These are phyloP conservation scores for Mycena latifolia DNA, from an alignment of 768 basidiomycete genomes.

Conservation along the genomic window DNA sequence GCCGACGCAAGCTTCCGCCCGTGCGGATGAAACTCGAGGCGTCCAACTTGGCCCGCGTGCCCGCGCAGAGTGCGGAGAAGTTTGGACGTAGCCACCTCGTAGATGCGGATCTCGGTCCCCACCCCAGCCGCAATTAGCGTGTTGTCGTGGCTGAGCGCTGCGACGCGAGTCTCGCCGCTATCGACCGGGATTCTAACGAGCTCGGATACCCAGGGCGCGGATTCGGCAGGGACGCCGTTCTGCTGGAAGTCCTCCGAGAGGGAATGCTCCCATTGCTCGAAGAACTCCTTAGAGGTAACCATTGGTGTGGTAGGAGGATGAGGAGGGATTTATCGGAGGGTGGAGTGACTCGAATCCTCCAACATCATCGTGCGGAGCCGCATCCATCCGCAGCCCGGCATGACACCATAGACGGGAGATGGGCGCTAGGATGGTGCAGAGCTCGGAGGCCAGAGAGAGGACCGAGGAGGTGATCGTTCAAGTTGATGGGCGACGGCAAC, in stretches of 20 bases:
- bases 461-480: too few relatives aligned
- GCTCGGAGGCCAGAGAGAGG: too few relatives aligned
- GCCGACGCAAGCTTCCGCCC: constrained; percentile 8
- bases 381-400: too few relatives aligned
- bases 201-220: constrained; percentile 9
- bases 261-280: constrained; percentile 1
- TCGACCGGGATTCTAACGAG: background rate
- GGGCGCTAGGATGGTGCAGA: too few relatives aligned
- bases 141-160: constrained; percentile 5
- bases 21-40: constrained; percentile 16
- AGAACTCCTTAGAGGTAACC: background rate
- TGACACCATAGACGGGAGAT: too few relatives aligned
- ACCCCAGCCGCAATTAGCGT: background rate
- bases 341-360: too few relatives aligned
- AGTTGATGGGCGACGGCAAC: too few relatives aligned
- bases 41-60: background rate
- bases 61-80: constrained; percentile 10
- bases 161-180: background rate
- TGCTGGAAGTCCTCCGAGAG: constrained; percentile 11
- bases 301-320: too few relatives aligned
- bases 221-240: constrained; percentile 5
- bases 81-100: constrained; percentile 5
- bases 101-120: constrained; percentile 2
- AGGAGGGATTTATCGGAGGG: too few relatives aligned
- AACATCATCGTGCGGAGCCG: too few relatives aligned